phyloP scores from a whole-genome alignment of 805 yeast genomes.

The Metschnikowia dekortorum region DNA sequence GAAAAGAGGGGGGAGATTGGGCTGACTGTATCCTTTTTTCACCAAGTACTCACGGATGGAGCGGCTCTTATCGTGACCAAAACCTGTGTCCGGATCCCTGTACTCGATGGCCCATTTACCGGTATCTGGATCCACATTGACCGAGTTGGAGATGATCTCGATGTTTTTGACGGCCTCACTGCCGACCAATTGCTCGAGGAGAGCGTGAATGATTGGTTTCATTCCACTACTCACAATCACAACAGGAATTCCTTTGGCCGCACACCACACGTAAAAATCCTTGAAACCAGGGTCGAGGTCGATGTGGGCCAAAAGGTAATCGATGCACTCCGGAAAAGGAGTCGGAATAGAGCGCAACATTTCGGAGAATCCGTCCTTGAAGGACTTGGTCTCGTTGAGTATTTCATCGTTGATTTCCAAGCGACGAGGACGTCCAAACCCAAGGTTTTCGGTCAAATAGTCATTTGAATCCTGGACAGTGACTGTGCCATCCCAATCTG shows the following conservation, averaged over 20 bases:
- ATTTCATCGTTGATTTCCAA: slow-evolving; percentile 65
- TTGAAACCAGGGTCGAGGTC: slow-evolving; percentile 88
- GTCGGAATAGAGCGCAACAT: slow-evolving; percentile 78
- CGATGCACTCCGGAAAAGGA: slow-evolving; percentile 81
- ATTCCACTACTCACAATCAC: slow-evolving; percentile 90
- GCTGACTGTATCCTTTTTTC: slow-evolving; percentile 25
- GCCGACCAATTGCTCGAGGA: slow-evolving; percentile 72
- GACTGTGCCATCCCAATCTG: slow-evolving; percentile 98
- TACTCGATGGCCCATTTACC: slow-evolving; percentile 80
- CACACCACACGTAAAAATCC: slow-evolving; percentile 76
- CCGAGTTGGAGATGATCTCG: slow-evolving; percentile 80
- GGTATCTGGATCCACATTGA: slow-evolving; percentile 46
- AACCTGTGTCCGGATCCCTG: slow-evolving; percentile 72
- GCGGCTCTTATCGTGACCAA: slow-evolving; percentile 92
- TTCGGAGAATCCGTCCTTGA: slow-evolving; percentile 76
- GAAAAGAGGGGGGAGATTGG: slow-evolving; percentile 56
- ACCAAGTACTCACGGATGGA: slow-evolving; percentile 56
- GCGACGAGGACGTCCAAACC: slow-evolving; percentile 74
- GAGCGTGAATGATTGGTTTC: slow-evolving; percentile 83
- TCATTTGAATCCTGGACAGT: slow-evolving; percentile 95
- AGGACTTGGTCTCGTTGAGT: slow-evolving; percentile 59
- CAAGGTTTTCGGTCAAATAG: slow-evolving; percentile 79
- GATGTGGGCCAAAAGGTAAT: slow-evolving; percentile 57
- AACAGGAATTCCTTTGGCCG: slow-evolving; percentile 67
- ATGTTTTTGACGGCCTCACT: slow-evolving; percentile 65